These are phyloP conservation scores for Lactarius trivialis DNA, from an alignment of 768 basidiomycete genomes.

Conservation along the genomic window DNA sequence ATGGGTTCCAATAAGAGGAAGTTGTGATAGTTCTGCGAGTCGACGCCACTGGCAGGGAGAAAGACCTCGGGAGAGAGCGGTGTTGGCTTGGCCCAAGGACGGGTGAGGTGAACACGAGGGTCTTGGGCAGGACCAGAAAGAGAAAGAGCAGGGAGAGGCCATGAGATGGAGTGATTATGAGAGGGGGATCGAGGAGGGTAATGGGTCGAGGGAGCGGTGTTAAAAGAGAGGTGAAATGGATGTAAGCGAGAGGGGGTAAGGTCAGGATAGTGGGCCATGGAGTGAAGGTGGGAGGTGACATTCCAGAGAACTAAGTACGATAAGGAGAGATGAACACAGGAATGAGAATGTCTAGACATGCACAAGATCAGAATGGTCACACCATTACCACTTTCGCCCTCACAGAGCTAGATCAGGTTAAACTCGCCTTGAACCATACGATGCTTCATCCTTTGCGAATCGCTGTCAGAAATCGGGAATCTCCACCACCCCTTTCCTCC, in stretches of 20 bases:
- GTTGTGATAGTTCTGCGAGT: slow-evolving; percentile 1
- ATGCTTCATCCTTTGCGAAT: slow-evolving; percentile 20
- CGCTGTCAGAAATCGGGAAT: slow-evolving; percentile 22
- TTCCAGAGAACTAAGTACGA: background rate
- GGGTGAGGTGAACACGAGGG: background rate
- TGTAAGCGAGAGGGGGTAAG: background rate
- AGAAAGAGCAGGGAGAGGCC: background rate
- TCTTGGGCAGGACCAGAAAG: background rate
- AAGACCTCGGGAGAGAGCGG: slow-evolving; percentile 2
- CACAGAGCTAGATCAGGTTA: slow-evolving; percentile 16
- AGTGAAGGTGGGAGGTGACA: background rate
- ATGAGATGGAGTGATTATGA: slow-evolving; percentile 1
- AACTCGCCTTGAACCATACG: slow-evolving; percentile 8
- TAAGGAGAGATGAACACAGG: background rate
- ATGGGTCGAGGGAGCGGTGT: background rate
- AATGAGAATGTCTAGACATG: slow-evolving; percentile 13
- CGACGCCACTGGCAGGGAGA: background rate
- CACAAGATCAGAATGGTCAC: background rate
- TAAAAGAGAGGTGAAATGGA: background rate
- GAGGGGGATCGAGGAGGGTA: slow-evolving; percentile 1
- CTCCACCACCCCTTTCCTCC: slow-evolving; percentile 13
- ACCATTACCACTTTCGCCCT: slow-evolving; percentile 2
- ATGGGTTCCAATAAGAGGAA: background rate
- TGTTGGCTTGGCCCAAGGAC: slow-evolving; percentile 6
- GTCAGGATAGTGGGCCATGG: background rate